Evolutionary conservation across 345 rosid species (phyloP), one percentile per base, ranked within the genome.

Genomic region (Hirschfeldia incana): DNA sequence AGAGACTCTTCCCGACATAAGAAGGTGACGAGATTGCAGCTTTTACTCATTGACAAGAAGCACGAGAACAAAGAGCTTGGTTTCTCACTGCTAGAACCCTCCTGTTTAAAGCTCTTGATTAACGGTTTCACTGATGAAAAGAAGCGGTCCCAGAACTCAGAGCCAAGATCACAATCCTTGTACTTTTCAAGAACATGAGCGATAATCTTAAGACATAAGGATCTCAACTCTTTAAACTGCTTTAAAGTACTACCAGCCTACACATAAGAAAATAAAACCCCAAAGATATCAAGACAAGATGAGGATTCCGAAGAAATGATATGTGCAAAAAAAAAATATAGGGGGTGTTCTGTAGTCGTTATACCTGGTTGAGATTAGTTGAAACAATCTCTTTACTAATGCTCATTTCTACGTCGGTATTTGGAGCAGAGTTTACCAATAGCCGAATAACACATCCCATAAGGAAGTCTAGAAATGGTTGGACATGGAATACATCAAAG

Each of bases 21-120:
- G 37, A 88, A 80, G 8, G 89, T 65, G 13, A 89, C 88, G 7
- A 90, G 94, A 42, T 72, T 76, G 78, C 70, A 79, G 84, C 91
- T 89, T 80, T 84, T 85, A 82, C 98, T 94, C 94, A 91, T 94
- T 13, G 97, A 87, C 85, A 89, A 74, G 84, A 94, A 90, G 86
- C 94, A 90, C 32, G 87, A 87, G 79, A 94, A 90, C 73, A 94
- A 81, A 17, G 95, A 88, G 79, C 97, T 94, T 36, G 93, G 97
- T 82, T 85, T 94, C 86, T 88, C 89, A 68, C 98, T 94, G 65
- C 96, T 94, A 69, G 96, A 87, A 69, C 97, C 92, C 73, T 90
- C 94, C 73, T 86, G 89, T 89, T 88, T 90, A 83, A 94, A 92
- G 72, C 87, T 86, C 80, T 84, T 74, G 44, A 90, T 83, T 73